Conservation (phyloP, 2,329 filamentous ascomycete species). For the Penicillium sp. region DNA sequence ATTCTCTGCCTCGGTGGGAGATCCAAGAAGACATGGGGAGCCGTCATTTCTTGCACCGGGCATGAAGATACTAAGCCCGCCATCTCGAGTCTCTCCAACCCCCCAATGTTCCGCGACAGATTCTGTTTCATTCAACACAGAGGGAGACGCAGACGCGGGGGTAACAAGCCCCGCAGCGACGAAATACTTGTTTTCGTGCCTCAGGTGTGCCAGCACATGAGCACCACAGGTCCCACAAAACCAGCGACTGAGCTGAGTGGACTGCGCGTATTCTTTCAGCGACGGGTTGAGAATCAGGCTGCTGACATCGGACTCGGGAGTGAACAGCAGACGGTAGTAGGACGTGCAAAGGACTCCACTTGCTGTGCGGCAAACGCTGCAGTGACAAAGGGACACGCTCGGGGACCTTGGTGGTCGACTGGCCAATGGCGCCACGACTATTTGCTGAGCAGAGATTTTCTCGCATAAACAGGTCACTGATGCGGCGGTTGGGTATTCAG, state of each 20-base stretch:
- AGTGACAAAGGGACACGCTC: constrained; percentile 46
- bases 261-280: constrained; percentile 44
- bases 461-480: constrained; percentile 29
- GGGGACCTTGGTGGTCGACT: constrained; percentile 20
- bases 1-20: neutral
- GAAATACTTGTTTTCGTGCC: constrained; percentile 24
- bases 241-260: constrained; percentile 40
- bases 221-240: constrained; percentile 52
- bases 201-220: constrained; percentile 34
- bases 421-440: constrained; percentile 21
- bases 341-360: constrained; percentile 47
- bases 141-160: constrained; percentile 17
- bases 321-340: constrained; percentile 39
- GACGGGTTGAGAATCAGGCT: constrained; percentile 23
- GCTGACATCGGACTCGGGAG: constrained; percentile 18
- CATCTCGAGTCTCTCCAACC: constrained; percentile 24
- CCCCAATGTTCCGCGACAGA: constrained; percentile 26
- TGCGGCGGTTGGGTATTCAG: constrained; percentile 1
- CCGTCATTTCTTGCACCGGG: constrained; percentile 16
- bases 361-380: constrained; percentile 46
- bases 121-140: constrained; percentile 11
- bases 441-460: constrained; percentile 19
- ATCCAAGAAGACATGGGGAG: constrained; percentile 21
- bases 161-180: constrained; percentile 31
- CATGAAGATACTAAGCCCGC: constrained; percentile 26